A percentile compares a stretch with the other conserved stretches of the same genome.
phyloP scores from a whole-genome alignment of 1,284 basidiomycete species.

The Jaminaea rosea region DNA sequence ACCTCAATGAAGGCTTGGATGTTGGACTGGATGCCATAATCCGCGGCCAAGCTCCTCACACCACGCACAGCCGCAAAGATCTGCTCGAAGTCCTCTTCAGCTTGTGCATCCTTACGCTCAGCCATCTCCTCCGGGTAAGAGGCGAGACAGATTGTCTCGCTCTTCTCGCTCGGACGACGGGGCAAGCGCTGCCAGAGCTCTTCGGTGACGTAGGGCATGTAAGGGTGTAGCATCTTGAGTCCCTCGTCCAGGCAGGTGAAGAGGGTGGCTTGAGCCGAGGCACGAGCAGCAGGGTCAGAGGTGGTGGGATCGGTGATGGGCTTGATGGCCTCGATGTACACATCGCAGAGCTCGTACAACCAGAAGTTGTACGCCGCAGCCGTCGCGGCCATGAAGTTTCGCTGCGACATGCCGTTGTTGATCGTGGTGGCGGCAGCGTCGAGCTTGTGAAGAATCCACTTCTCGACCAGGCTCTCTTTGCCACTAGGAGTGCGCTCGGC shows the following conservation, averaged over 20 bases:
- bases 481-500: conserved; percentile 62
- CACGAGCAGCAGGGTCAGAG: conserved; percentile 66
- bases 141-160: conserved; percentile 80
- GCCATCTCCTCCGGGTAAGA: conserved; percentile 61
- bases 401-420: conserved; percentile 65
- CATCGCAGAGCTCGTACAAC: conserved; percentile 96
- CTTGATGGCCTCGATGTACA: conserved; percentile 92
- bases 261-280: conserved; percentile 87
- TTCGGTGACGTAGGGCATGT: conserved; percentile 99
- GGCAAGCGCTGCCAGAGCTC: conserved; percentile 96
- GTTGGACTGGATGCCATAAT: conserved; percentile 82
- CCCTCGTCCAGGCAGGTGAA: conserved; percentile 91
- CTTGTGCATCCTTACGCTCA: conserved; percentile 12
- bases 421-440: conserved; percentile 70
- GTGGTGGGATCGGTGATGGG: conserved; percentile 59
- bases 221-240: conserved; percentile 81
- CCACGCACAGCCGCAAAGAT: conserved; percentile 72
- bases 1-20: conserved; percentile 79
- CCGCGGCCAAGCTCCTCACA: conserved; percentile 74
- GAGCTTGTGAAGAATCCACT: conserved; percentile 91
- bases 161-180: conserved; percentile 67
- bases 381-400: conserved; percentile 90
- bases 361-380: conserved; percentile 84
- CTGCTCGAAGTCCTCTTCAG: conserved; percentile 60
- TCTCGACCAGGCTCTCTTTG: conserved; percentile 80